These are phyloP conservation scores for Metarhizium humberi DNA, from an alignment of 2,329 filamentous ascomycete genomes.

Conservation along the genomic window DNA sequence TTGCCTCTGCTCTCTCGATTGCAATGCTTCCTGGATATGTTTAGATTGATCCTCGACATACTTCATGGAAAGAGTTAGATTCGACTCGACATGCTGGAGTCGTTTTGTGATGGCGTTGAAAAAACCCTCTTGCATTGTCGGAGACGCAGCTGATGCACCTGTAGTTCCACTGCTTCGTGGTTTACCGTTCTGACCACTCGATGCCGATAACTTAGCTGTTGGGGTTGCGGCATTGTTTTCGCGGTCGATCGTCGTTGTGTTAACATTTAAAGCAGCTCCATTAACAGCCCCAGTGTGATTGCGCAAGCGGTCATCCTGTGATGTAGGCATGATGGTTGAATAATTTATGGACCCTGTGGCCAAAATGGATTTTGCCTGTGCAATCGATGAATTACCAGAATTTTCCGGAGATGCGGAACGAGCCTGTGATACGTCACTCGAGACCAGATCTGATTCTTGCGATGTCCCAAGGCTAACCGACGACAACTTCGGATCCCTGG, in stretches of 20 bases:
- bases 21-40: constrained; percentile 78
- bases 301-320: neutral
- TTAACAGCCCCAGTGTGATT: neutral
- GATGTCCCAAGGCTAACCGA: neutral
- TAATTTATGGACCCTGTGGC: neutral
- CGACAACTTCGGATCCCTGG: neutral
- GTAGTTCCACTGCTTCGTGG: constrained; percentile 19
- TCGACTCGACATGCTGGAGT: constrained; percentile 80
- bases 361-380: neutral
- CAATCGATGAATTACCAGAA: neutral
- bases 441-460: neutral
- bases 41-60: constrained; percentile 96
- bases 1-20: constrained; percentile 80
- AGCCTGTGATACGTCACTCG: neutral
- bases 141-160: constrained; percentile 33
- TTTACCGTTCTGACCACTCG: constrained; percentile 14
- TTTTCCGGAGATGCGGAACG: neutral
- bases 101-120: constrained; percentile 96
- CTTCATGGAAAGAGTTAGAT: constrained; percentile 83
- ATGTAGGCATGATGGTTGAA: neutral
- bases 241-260: constrained; percentile 3
- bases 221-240: constrained; percentile 2
- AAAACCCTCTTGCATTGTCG: constrained; percentile 92
- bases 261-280: neutral
- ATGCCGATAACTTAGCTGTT: constrained; percentile 2